These are phyloP conservation scores for Pinus albicaulis DNA, from an alignment of 75 land plant species.

Conservation along the genomic window DNA sequence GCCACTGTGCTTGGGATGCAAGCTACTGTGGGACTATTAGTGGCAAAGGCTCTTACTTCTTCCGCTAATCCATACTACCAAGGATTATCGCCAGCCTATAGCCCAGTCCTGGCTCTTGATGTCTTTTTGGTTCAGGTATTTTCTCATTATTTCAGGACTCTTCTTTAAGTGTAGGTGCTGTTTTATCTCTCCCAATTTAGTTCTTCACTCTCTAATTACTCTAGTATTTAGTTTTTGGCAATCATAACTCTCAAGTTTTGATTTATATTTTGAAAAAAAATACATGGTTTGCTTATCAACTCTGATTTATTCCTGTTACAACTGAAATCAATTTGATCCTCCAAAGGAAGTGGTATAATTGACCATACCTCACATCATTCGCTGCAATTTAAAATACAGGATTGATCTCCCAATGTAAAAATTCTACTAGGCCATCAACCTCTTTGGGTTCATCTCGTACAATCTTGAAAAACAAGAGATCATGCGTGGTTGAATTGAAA, in stretches of 20 bases:
- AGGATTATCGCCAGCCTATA: constrained; percentile 71
- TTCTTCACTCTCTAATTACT: constrained; percentile 1
- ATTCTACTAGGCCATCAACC: neutral
- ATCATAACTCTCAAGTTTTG: neutral
- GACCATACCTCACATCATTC: neutral
- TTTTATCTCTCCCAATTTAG: neutral
- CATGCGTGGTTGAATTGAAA: neutral
- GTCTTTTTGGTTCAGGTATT: constrained; percentile 98
- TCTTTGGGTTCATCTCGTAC: neutral
- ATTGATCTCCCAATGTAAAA: neutral
- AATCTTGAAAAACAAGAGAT: neutral
- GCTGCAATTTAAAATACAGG: neutral
- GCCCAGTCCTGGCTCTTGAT: constrained; percentile 98
- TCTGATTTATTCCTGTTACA: neutral
- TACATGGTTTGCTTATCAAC: neutral
- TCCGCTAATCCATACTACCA: constrained; percentile 86
- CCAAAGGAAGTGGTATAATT: neutral
- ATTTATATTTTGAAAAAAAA: neutral
- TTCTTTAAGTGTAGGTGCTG: constrained; percentile 3
- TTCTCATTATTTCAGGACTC: neutral
- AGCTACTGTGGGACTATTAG: constrained; percentile 94
- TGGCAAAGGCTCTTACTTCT: constrained; percentile 95
- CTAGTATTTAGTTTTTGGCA: neutral
- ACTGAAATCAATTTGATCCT: neutral
- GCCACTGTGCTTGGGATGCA: constrained; percentile 93